Base-by-base conservation (phyloP, 352 stramenopile genomes). In the Pythium rhizo-oryzae region DNA sequence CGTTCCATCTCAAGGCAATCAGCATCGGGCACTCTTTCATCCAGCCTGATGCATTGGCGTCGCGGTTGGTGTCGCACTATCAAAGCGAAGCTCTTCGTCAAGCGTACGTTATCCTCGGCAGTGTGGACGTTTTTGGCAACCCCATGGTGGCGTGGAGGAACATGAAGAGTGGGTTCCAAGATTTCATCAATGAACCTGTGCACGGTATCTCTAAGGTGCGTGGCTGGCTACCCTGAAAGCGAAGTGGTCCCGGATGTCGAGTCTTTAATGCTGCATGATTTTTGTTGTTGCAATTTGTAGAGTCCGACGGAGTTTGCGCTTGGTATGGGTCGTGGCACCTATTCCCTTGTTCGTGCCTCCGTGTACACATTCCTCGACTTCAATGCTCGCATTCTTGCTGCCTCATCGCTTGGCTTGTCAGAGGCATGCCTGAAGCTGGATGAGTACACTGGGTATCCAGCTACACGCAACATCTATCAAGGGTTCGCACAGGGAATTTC, bases 131-230 rank as follows among this genome's bases (percentile, higher is more conserved):
- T 18, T 75, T 96, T 7, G 89, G 89, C 47, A 96, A 96, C 63
- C 89, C 89, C 13, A 92, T 96, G 80, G 88, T 95, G 59, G 89
- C 87, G 46, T 96, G 89, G 89, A 86, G 89, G 43, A 96, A 96
- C 51, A 41, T 96, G 41, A 83, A 82, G 55, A 81, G 76, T 41
- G 89, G 89, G 2, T 91, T 96, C 59, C 81, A 89, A 41, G 82
- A 94, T 33, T 96, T 96, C 49, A 83, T 96, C 39, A 87, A 82
- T 12, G 87, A 96, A 43, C 89, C 89, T 39, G 80, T 86, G 6
- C 82, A 93, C 55, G 89, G 89, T 9, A 89, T 94, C 64, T 82
- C 78, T 4, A 82, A 94, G 71, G 76, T 85, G 67, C 24, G 68
- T 63, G 8, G 5, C 1, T 11, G 5, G 25, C 8, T 37, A n/a